Evolutionary conservation across 75 land plant species (phyloP).

Genomic region (Selaginella moellendorffii): DNA sequence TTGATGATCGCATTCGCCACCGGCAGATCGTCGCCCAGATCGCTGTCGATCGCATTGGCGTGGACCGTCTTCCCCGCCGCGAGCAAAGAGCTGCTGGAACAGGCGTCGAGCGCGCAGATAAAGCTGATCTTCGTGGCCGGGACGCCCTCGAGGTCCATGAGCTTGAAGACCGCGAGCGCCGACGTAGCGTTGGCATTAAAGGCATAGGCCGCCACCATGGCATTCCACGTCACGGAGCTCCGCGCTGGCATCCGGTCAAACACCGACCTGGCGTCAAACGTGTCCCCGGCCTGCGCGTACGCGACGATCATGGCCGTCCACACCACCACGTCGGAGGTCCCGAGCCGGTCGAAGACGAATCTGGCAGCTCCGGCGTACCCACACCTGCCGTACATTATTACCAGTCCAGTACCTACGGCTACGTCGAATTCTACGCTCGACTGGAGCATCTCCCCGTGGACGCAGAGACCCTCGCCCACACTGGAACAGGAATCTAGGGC

Average conservation of each 20-base stretch:
- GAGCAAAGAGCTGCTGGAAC: background rate
- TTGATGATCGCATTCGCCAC: background rate
- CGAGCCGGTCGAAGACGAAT: background rate
- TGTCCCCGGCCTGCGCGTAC: background rate
- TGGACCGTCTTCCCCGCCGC: background rate
- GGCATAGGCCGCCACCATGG: background rate
- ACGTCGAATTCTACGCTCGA: background rate
- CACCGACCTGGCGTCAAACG: background rate
- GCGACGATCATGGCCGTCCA: background rate
- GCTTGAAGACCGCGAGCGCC: background rate
- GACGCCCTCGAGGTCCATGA: background rate
- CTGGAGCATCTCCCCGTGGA: background rate
- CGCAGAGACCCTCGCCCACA: background rate
- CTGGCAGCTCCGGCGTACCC: background rate
- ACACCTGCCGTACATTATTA: background rate
- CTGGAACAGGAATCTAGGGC: background rate
- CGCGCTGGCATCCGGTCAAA: background rate
- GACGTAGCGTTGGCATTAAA: background rate
- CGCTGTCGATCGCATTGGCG: background rate
- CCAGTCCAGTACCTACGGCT: background rate
- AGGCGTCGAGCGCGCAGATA: background rate
- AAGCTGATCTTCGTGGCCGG: background rate
- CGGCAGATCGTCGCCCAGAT: background rate
- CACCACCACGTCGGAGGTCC: background rate
- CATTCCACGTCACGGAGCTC: background rate